Conservation (phyloP, 768 basidiomycete genomes). For the Russula foetens region DNA sequence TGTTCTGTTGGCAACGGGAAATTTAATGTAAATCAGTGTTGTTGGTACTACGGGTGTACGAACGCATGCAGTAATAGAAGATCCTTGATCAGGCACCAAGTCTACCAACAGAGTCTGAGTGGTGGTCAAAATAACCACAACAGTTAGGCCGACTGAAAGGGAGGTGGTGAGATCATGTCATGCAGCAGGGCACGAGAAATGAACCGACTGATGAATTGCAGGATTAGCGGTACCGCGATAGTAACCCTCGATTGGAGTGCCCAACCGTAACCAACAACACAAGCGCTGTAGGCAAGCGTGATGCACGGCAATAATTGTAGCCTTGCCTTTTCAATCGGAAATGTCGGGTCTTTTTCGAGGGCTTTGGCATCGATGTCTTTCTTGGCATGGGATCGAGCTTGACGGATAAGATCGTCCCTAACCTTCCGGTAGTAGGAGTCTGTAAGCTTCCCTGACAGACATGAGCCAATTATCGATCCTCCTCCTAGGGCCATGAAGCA, state of each 20-base stretch:
- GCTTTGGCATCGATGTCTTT: conserved; percentile 23
- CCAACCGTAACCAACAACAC: conserved; percentile 54
- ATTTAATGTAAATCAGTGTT: background rate
- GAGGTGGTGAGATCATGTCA: background rate
- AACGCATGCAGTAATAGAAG: conserved; percentile 66
- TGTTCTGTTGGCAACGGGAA: conserved; percentile 40
- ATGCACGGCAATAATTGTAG: conserved; percentile 40
- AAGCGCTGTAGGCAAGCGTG: conserved; percentile 31
- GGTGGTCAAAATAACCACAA: conserved; percentile 44
- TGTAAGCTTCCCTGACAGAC: conserved; percentile 51
- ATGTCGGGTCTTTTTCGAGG: conserved; percentile 31
- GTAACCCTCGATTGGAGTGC: conserved; percentile 40
- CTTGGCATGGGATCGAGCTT: conserved; percentile 17
- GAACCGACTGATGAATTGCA: conserved; percentile 33
- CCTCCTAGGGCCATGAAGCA: conserved; percentile 73
- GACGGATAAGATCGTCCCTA: conserved; percentile 23
- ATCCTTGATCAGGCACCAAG: conserved; percentile 51
- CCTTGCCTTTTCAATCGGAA: conserved; percentile 56
- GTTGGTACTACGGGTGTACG: conserved; percentile 25
- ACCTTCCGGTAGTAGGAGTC: conserved; percentile 55
- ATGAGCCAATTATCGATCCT: conserved; percentile 56
- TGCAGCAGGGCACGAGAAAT: background rate
- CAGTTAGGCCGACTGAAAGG: conserved; percentile 40
- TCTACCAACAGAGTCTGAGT: conserved; percentile 60
- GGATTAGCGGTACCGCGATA: conserved; percentile 46